Evolutionary conservation across 768 basidiomycete genomes (phyloP).

Genomic region (Amanita muscaria): DNA sequence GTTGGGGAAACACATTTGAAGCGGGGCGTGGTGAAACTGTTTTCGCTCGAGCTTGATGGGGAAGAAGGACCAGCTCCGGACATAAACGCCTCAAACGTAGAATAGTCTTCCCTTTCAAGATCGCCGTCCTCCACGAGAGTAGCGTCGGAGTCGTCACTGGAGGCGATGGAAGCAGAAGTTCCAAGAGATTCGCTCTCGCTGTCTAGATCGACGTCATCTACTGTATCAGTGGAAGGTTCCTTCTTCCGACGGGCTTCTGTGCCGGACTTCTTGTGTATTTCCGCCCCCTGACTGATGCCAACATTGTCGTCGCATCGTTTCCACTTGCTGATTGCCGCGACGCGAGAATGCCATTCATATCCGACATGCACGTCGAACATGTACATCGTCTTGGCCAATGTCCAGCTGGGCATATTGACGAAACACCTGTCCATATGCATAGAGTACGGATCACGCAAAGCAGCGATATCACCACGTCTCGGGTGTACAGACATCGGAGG

Average conservation of each 20-base stretch:
- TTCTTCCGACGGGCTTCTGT: too few species aligned
- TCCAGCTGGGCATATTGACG: slow-evolving; percentile 50
- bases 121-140: too few species aligned
- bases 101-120: slow-evolving; percentile 18
- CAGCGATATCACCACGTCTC: slow-evolving; percentile 56
- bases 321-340: background rate
- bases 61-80: too few species aligned
- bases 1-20: too few species aligned
- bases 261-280: too few species aligned
- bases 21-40: too few species aligned
- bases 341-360: slow-evolving; percentile 1
- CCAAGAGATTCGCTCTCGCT: too few species aligned
- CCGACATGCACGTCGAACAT: slow-evolving; percentile 43
- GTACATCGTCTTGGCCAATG: slow-evolving; percentile 59
- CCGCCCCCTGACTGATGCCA: background rate
- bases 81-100: slow-evolving; percentile 7
- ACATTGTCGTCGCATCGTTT: background rate
- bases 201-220: slow-evolving; percentile 18
- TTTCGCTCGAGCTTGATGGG: too few species aligned
- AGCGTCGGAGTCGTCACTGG: slow-evolving; percentile 42
- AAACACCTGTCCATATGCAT: slow-evolving; percentile 53
- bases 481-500: slow-evolving; percentile 42
- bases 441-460: slow-evolving; percentile 49
- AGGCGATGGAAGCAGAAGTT: too few species aligned
- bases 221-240: slow-evolving; percentile 14